A percentile compares a stretch with the other conserved stretches of the same genome.
Evolutionary conservation across 495 filamentous ascomycete species (phyloP).

Genomic region (Penicillium dipodomyicola): DNA sequence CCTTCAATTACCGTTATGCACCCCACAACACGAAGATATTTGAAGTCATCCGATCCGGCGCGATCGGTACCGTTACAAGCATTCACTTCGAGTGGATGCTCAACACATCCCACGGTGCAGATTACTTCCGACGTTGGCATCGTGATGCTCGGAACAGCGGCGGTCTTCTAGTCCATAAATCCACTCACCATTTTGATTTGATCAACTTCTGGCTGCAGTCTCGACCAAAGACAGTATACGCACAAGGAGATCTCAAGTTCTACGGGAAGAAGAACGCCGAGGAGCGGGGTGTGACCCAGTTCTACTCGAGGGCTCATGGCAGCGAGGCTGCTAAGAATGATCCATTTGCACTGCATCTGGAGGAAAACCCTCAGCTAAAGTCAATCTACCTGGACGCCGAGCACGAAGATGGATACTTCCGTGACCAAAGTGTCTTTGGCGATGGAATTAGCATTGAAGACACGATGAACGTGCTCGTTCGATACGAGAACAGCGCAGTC

Average conservation of each 20-base stretch:
- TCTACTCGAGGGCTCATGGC: slow-evolving; percentile 32
- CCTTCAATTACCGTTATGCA: slow-evolving; percentile 39
- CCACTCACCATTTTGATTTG: slow-evolving; percentile 38
- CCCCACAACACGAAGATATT: slow-evolving; percentile 37
- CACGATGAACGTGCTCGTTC: slow-evolving; percentile 57
- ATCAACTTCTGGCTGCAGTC: slow-evolving; percentile 36
- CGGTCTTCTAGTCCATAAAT: slow-evolving; percentile 44
- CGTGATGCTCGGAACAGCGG: slow-evolving; percentile 57
- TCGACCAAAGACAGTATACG: slow-evolving; percentile 29
- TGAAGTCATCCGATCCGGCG: slow-evolving; percentile 46
- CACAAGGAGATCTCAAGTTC: slow-evolving; percentile 35
- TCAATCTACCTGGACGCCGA: slow-evolving; percentile 57
- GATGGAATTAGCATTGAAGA: slow-evolving; percentile 61
- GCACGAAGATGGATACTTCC: slow-evolving; percentile 56
- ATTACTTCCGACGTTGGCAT: slow-evolving; percentile 63
- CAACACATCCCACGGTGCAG: slow-evolving; percentile 57
- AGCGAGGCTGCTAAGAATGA: slow-evolving; percentile 28
- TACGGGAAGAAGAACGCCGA: slow-evolving; percentile 39
- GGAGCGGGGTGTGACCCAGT: slow-evolving; percentile 26
- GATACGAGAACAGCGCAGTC: slow-evolving; percentile 41
- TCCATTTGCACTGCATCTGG: slow-evolving; percentile 51
- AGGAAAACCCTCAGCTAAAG: slow-evolving; percentile 49
- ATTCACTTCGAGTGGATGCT: slow-evolving; percentile 62
- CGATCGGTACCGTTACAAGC: slow-evolving; percentile 51
- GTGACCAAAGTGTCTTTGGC: slow-evolving; percentile 57